Percentiles rank a stretch among this genome's conserved stretches.
phyloP scores from a whole-genome alignment of 139 green algal genomes.

The Chlorella sp. region DNA sequence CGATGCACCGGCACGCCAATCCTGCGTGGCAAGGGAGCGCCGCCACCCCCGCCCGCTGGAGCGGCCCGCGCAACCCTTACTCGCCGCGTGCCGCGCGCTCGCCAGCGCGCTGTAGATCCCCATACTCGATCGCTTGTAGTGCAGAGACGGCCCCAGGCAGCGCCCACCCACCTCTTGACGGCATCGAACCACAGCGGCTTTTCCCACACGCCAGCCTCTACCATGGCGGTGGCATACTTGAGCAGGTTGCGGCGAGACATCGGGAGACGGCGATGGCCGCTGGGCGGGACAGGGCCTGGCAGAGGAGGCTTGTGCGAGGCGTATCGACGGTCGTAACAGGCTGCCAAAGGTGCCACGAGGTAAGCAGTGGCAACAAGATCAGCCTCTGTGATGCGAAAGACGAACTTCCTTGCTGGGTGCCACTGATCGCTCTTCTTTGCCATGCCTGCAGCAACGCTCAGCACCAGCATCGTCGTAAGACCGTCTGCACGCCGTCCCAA shows the following conservation, averaged over 20 bases:
- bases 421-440: too few species aligned
- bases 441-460: too few species aligned
- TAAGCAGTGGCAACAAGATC: neutral
- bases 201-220: conserved; percentile 34
- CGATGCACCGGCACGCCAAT: neutral
- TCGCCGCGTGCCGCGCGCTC: neutral
- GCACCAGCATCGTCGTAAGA: too few species aligned
- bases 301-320: neutral
- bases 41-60: neutral
- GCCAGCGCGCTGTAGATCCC: neutral
- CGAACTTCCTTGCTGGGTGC: neutral
- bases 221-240: conserved; percentile 26
- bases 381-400: neutral
- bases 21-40: neutral
- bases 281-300: too few species aligned
- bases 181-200: conserved; percentile 36
- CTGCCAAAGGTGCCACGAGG: neutral
- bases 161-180: conserved; percentile 26
- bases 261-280: neutral
- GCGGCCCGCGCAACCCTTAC: neutral
- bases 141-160: neutral
- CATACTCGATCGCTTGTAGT: too few species aligned
- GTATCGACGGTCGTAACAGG: neutral
- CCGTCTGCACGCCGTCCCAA: too few species aligned
- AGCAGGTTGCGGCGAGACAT: conserved; percentile 30